Evolutionary conservation across 345 rosid genomes (phyloP).

Genomic region (Mangifera indica): DNA sequence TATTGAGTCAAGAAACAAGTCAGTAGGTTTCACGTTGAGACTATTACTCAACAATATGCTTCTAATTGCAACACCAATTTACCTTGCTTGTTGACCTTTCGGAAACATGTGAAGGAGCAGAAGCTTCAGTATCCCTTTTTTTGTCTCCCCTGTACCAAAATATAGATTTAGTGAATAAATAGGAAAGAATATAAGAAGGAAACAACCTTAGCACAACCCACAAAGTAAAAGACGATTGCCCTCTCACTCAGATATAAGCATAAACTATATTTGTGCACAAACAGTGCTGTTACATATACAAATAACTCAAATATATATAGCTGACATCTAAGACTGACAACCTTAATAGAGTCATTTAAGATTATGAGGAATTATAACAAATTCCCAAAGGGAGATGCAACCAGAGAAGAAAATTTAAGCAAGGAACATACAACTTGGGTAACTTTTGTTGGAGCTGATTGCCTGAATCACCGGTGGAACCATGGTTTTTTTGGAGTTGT

Average conservation of each 20-base stretch:
- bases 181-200: conserved; percentile 9
- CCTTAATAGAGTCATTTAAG: not conserved
- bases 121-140: conserved; percentile 38
- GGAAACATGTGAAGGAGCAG: conserved; percentile 24
- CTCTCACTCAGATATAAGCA: not conserved
- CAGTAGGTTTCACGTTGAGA: not conserved
- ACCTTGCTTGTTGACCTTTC: conserved; percentile 63
- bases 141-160: conserved; percentile 51
- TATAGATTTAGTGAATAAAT: conserved; percentile 5
- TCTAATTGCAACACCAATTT: conserved; percentile 22
- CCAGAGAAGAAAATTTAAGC: conserved; percentile 4
- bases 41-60: not conserved
- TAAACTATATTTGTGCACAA: not conserved
- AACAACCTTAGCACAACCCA: not conserved
- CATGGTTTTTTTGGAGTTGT: conserved; percentile 37
- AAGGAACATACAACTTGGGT: conserved; percentile 43
- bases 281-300: not conserved
- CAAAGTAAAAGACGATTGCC: not conserved
- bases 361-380: not conserved
- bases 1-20: not conserved
- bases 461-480: conserved; percentile 37
- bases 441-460: conserved; percentile 30
- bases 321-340: not conserved
- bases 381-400: not conserved
- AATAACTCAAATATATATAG: not conserved